Percentiles rank a stretch among this genome's conserved stretches.
phyloP scores from a whole-genome alignment of 1,284 basidiomycete genomes.

The Fomes fomentarius region DNA sequence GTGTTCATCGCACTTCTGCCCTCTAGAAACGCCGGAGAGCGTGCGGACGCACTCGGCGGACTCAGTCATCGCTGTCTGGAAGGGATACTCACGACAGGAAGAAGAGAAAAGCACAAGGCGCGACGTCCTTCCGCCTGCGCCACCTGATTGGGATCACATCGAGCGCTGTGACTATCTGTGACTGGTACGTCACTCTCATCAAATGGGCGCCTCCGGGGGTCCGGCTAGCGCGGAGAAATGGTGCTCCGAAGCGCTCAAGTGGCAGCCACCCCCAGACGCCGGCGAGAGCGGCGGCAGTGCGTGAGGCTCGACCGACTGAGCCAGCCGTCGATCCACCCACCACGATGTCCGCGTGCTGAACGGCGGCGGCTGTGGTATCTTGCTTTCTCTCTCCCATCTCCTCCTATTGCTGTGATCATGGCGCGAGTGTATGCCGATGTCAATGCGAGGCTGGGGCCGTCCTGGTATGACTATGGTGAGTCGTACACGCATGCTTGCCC shows the following conservation, averaged over 20 bases:
- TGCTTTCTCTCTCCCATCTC: slow-evolving; percentile 6
- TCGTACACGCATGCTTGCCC: not conserved
- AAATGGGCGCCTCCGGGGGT: not conserved
- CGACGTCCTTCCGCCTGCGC: not conserved
- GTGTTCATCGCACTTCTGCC: not conserved
- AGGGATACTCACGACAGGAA: not conserved
- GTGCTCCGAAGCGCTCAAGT: not conserved
- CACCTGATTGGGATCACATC: slow-evolving; percentile 10
- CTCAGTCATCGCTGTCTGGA: not conserved
- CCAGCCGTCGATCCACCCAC: slow-evolving; percentile 17
- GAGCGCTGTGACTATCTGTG: slow-evolving; percentile 9
- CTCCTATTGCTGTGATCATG: slow-evolving; percentile 36
- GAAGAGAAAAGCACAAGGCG: not conserved
- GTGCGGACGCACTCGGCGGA: not conserved
- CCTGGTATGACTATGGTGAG: slow-evolving; percentile 82
- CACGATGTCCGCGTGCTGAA: slow-evolving; percentile 24
- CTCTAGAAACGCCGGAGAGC: not conserved
- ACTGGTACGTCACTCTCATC: not conserved
- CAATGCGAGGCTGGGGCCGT: slow-evolving; percentile 68
- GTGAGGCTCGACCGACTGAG: slow-evolving; percentile 5
- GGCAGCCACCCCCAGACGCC: not conserved
- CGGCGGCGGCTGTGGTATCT: slow-evolving; percentile 13
- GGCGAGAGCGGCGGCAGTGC: not conserved
- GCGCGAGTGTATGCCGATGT: slow-evolving; percentile 72
- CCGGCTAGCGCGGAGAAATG: not conserved